A percentile compares a stretch with the other conserved stretches of the same genome.
phyloP scores from a whole-genome alignment of 1,139 yeast genomes.

The Hansenula sp. region DNA sequence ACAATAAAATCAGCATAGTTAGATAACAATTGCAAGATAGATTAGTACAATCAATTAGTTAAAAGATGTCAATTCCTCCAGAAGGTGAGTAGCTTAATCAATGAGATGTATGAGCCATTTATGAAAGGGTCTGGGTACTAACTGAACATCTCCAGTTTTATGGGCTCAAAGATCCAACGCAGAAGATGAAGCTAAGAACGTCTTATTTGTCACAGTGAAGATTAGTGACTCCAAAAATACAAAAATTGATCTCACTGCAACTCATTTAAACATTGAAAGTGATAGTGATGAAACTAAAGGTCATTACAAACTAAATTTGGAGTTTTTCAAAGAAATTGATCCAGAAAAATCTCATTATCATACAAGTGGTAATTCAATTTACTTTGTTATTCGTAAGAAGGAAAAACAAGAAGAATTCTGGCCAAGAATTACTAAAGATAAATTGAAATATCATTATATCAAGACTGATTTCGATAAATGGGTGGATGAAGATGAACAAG shows the following conservation, averaged over 20 bases:
- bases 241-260: slow-evolving; percentile 58
- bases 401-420: slow-evolving; percentile 69
- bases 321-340: slow-evolving; percentile 70
- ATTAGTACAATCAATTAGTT: background rate
- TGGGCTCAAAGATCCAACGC: slow-evolving; percentile 97
- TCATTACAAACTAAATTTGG: slow-evolving; percentile 58
- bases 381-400: slow-evolving; percentile 69
- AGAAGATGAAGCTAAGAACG: slow-evolving; percentile 65
- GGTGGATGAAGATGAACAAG: slow-evolving; percentile 96
- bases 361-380: slow-evolving; percentile 70
- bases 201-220: slow-evolving; percentile 68
- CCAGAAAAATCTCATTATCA: slow-evolving; percentile 56
- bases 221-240: slow-evolving; percentile 68
- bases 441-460: slow-evolving; percentile 64
- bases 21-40: too few species aligned
- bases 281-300: slow-evolving; percentile 41
- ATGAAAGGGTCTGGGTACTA: background rate
- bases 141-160: slow-evolving; percentile 40
- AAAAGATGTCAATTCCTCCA: slow-evolving; percentile 28
- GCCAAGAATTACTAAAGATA: slow-evolving; percentile 85
- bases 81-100: slow-evolving; percentile 14
- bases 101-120: too few species aligned
- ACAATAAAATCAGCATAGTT: too few species aligned
- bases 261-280: slow-evolving; percentile 54
- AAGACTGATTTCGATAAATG: slow-evolving; percentile 96